These are phyloP conservation scores for Hypoxylon fuscum DNA, from an alignment of 495 filamentous ascomycete genomes.

Conservation along the genomic window DNA sequence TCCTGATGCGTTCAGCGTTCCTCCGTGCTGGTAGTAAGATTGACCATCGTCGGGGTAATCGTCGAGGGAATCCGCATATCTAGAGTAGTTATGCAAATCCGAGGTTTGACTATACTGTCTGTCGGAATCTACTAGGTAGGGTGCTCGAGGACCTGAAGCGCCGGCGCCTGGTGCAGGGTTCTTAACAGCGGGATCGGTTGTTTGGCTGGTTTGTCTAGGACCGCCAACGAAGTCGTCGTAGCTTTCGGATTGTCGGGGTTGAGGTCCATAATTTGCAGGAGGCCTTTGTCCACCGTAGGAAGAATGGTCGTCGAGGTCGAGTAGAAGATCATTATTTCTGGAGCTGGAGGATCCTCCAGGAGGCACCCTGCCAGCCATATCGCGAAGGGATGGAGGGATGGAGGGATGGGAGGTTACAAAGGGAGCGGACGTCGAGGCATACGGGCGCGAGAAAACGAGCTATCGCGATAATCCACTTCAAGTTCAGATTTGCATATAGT, in stretches of 20 bases:
- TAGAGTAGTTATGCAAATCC: constrained; percentile 83
- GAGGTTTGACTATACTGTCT: constrained; percentile 83
- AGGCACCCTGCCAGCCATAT: constrained; percentile 72
- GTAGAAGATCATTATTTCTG: constrained; percentile 73
- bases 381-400: constrained; percentile 49
- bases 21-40: constrained; percentile 72
- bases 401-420: constrained; percentile 47
- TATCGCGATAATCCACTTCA: constrained; percentile 10
- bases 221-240: constrained; percentile 94
- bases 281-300: constrained; percentile 78
- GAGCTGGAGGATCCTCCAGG: constrained; percentile 67
- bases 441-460: constrained; percentile 26
- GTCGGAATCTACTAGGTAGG: constrained; percentile 64
- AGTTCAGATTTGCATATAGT: constrained; percentile 16
- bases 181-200: constrained; percentile 55
- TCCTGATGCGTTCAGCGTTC: constrained; percentile 56
- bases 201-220: too few relatives aligned
- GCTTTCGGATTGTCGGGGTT: constrained; percentile 83
- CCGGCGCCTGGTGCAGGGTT: constrained; percentile 46
- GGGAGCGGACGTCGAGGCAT: constrained; percentile 42
- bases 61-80: constrained; percentile 85
- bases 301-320: constrained; percentile 77
- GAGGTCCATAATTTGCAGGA: constrained; percentile 76
- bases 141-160: constrained; percentile 58
- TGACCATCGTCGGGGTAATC: constrained; percentile 80